phyloP scores from a whole-genome alignment of 345 rosid genomes.

The Pseudoturritis turrita region DNA sequence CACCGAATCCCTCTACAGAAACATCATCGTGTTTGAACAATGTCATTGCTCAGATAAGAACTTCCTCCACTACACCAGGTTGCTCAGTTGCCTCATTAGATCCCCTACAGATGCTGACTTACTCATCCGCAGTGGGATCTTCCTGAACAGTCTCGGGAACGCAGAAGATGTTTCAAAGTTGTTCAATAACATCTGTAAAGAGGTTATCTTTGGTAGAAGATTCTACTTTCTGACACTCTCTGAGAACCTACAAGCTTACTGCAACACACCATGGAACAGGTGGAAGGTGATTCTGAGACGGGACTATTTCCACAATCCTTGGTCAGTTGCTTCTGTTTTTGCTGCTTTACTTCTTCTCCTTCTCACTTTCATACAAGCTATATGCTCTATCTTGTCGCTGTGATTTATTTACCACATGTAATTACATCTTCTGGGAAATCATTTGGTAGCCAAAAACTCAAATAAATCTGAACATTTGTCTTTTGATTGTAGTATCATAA shows the following conservation, averaged over 20 bases:
- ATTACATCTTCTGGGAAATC: too few species aligned
- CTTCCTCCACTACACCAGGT: conserved; percentile 12
- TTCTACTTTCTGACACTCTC: background rate
- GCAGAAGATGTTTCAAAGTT: conserved; percentile 24
- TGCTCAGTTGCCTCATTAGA: conserved; percentile 18
- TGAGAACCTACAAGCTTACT: conserved; percentile 13
- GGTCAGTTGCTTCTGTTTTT: conserved; percentile 22
- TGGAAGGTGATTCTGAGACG: conserved; percentile 20
- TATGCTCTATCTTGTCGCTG: conserved; percentile 14
- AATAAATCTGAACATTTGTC: background rate
- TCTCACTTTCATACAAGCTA: conserved; percentile 18
- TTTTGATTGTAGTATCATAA: background rate
- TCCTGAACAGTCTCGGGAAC: conserved; percentile 15
- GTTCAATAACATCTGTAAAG: conserved; percentile 16
- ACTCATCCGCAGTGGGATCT: conserved; percentile 18
- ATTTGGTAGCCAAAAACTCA: background rate
- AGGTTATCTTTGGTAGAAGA: background rate
- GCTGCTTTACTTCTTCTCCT: conserved; percentile 25
- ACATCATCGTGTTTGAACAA: conserved; percentile 27
- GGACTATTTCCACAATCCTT: conserved; percentile 25
- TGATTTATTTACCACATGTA: too few species aligned
- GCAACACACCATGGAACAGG: conserved; percentile 24
- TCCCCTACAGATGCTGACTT: conserved; percentile 20
- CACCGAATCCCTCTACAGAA: conserved; percentile 12
- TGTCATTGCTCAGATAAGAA: conserved; percentile 12